Evolutionary conservation across 2,329 filamentous ascomycete genomes (phyloP).

Genomic region (Sordariomycetes sp.): DNA sequence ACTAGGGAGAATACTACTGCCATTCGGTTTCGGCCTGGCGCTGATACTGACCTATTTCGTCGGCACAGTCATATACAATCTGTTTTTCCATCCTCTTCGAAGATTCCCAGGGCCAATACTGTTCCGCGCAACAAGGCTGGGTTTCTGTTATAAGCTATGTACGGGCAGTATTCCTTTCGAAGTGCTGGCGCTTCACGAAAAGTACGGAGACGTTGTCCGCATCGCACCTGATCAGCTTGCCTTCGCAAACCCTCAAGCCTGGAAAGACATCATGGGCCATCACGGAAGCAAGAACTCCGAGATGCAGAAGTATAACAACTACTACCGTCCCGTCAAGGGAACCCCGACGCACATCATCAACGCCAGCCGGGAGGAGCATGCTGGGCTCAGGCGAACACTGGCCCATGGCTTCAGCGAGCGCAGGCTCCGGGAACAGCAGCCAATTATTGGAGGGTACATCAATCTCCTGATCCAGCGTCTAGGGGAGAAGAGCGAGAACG

Average conservation of each 20-base stretch:
- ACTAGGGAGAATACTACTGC: no score
- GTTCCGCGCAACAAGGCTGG: not conserved
- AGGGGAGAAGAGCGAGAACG: not conserved
- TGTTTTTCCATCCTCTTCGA: not conserved
- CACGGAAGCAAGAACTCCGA: not conserved
- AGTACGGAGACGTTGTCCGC: conserved; percentile 25
- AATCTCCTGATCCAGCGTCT: conserved; percentile 14
- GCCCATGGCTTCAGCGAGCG: conserved; percentile 9
- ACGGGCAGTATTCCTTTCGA: not conserved
- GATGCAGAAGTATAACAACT: conserved; percentile 1
- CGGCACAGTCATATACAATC: not conserved
- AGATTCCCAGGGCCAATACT: not conserved
- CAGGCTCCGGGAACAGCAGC: conserved; percentile 20
- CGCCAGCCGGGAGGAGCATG: not conserved
- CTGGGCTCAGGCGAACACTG: not conserved
- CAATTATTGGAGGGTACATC: conserved; percentile 16
- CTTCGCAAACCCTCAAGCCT: conserved; percentile 15
- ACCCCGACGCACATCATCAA: not conserved
- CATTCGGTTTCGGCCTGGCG: no score
- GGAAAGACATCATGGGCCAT: conserved; percentile 8
- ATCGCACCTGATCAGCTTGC: conserved; percentile 28
- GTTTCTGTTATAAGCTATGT: not conserved
- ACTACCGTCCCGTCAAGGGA: not conserved
- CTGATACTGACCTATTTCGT: not conserved
- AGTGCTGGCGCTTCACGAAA: conserved; percentile 11